phyloP scores from a whole-genome alignment of 2,329 filamentous ascomycete species.

The Lasiodiplodia theobromae region DNA sequence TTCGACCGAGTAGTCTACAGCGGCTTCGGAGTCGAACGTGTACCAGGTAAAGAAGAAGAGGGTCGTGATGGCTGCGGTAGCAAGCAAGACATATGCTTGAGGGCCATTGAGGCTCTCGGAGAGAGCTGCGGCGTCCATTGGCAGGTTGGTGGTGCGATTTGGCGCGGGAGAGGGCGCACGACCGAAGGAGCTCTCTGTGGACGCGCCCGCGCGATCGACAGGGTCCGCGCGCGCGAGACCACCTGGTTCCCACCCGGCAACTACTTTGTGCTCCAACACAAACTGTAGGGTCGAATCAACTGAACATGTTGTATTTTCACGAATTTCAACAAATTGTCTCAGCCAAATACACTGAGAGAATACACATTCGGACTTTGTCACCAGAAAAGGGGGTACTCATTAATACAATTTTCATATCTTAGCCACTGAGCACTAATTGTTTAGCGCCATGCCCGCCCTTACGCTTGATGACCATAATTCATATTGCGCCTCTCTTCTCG shows the following conservation, averaged over 20 bases:
- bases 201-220: constrained; percentile 17
- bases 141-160: constrained; percentile 17
- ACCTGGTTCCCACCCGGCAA: constrained; percentile 13
- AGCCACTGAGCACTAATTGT: neutral
- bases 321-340: neutral
- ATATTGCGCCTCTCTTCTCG: too few species aligned
- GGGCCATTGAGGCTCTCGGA: neutral
- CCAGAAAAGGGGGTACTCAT: neutral
- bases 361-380: neutral
- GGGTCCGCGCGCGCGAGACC: neutral
- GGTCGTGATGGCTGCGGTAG: constrained; percentile 5
- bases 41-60: constrained; percentile 24
- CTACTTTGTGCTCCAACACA: neutral
- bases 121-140: constrained; percentile 19
- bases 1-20: constrained; percentile 67
- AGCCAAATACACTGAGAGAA: neutral
- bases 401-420: neutral
- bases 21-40: constrained; percentile 43
- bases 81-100: neutral
- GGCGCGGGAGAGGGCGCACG: constrained; percentile 4
- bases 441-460: neutral
- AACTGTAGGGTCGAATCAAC: neutral
- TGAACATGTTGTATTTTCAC: neutral
- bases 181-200: constrained; percentile 7
- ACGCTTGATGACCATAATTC: neutral